A percentile compares a stretch with the other conserved stretches of the same genome.
Evolutionary conservation across 78 protist genomes (phyloP).

Genomic region (Polysphondylium violaceum): DNA sequence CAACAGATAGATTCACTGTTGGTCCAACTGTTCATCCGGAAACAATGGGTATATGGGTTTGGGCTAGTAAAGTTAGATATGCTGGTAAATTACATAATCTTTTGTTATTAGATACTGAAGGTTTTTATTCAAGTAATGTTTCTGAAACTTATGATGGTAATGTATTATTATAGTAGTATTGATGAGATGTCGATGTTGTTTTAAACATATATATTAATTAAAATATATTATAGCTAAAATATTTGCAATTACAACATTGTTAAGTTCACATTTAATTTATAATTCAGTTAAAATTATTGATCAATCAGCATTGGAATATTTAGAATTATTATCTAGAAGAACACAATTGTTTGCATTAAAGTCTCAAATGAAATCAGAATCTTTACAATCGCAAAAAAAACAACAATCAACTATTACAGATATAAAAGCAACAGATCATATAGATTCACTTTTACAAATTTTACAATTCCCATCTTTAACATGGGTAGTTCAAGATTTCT

Average conservation of each 20-base stretch:
- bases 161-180: not conserved
- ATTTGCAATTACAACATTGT: conserved; percentile 65
- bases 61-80: conserved; percentile 10
- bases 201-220: no score
- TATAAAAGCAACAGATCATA: not conserved
- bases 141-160: conserved; percentile 51
- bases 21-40: conserved; percentile 59
- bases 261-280: conserved; percentile 47
- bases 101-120: conserved; percentile 58
- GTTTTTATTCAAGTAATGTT: conserved; percentile 57
- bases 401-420: not conserved
- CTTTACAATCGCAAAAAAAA: not conserved
- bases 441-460: not conserved
- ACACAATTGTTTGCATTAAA: conserved; percentile 75
- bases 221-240: conserved; percentile 44
- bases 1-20: conserved; percentile 46
- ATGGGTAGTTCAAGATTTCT: conserved; percentile 81
- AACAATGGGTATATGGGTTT: conserved; percentile 66
- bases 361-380: conserved; percentile 41
- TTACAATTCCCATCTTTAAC: conserved; percentile 33
- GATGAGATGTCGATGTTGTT: no score
- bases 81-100: not conserved
- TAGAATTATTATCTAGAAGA: conserved; percentile 65
- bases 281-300: conserved; percentile 75
- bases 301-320: conserved; percentile 67